Evolutionary conservation across 306 rosid species (phyloP), one percentile per base, ranked within the genome.

Genomic region (Arachis stenosperma): DNA sequence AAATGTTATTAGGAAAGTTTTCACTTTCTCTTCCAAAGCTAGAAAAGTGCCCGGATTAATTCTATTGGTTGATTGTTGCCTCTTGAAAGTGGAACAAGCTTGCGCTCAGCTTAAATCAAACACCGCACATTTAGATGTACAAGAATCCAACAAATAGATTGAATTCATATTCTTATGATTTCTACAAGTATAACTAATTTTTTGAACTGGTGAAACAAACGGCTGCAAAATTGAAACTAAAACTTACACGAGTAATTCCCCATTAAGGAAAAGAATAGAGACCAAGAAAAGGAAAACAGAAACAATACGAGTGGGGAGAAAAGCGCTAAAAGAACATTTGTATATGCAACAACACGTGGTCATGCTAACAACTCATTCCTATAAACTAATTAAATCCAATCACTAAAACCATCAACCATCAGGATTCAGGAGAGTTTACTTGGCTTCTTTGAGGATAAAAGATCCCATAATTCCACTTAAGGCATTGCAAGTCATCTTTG

Each of bases 381-480:
- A 14, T 22, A 22, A 22, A 22, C 27, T 22, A 61, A 82, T 53
- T 41, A 71, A 70, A 13, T 54, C 64, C 65, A 43, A 56, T 50
- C 55, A 50, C 71, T 39, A 54, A 46, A 62, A 46, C 62, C 78
- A 39, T 79, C 69, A 75, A 46, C 51, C 69, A 54, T 50, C 61
- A 69, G 60, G 79, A 81, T 75, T 37, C 29, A 51, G 36, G 61
- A 64, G 62, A 78, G 69, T 81, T 46, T 44, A 6, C 44, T 22
- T 41, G 51, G 62, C 76, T 67, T 61, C 64, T 66, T 27, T 30
- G 65, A 61, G 81, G 50, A 53, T 43, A 66, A 77, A 61, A 65
- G 65, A 87, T 78, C 63, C 73, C 71, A 68, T 50, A 65, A 59
- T 74, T 78, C 75, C 64, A 63, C 47, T 55, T 51, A 57, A 67